Evolutionary conservation across 768 basidiomycete genomes (phyloP), one percentile per base, ranked within the genome.

Genomic region (Naganishia vaughanmartiniae): DNA sequence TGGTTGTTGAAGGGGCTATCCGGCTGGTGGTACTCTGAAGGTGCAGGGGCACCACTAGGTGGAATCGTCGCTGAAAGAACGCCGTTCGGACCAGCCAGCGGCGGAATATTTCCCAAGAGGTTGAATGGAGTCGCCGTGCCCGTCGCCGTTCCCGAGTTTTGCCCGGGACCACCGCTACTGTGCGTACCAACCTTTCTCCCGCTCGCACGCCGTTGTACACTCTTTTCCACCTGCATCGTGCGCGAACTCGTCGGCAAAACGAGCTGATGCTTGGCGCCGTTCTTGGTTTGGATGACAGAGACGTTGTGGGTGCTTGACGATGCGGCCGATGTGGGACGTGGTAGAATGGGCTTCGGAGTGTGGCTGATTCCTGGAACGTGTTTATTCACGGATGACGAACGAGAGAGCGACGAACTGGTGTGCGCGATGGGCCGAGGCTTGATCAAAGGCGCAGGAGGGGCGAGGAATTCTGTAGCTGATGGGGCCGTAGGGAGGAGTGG

Each of bases 161-260:
- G 42, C 15, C n/a, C 24, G 21, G 4, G 2, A 14, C 48, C 48
- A 12, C 48, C 24, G 6, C 36, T 46, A 36, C 60, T 45, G 9
- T 26, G 36, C 6, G 24, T 24, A 15, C 39, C 11, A 21, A 21
- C 48, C 26, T 45, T 63, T 30, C 60, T 42, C 36, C 60, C 60
- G 33, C 60, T 63, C 24, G 39, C 60, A 10, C 60, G 36, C 30
- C 60, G 30, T 26, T 63, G 60, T 14, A 63, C 42, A 26, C 60
- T 63, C 39, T 63, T 63, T 46, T 63, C 60, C 36, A 63, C 60
- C 10, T 63, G 60, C n/a, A 63, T 63, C 10, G 42, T 63, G 24
- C 60, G 21, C 26, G 60, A 63, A 45, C 60, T 63, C 24, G 60
- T 63, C 24, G 60, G 60, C 24, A 63, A 30, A n/a, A 63, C 39